Evolutionary conservation across 2,329 filamentous ascomycete species (phyloP).

Genomic region (Penicillium sp.): DNA sequence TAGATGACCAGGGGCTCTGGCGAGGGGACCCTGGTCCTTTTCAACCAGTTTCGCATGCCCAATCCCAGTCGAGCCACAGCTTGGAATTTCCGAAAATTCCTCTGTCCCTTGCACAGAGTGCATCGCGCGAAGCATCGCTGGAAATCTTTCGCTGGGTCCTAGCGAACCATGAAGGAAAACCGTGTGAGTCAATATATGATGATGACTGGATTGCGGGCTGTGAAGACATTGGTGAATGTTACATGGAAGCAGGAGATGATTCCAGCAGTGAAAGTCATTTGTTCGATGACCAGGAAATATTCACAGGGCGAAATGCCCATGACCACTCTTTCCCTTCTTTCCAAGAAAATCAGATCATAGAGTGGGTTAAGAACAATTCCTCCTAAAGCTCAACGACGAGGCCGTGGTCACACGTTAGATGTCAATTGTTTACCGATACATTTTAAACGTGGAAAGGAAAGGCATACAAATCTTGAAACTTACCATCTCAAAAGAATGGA

Average conservation of each 20-base stretch:
- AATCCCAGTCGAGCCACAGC: not conserved
- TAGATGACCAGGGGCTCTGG: not conserved
- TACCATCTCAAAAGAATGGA: not conserved
- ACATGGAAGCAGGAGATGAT: not conserved
- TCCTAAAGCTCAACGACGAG: not conserved
- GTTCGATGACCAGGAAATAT: not conserved
- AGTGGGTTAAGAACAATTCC: not conserved
- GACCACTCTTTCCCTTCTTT: not conserved
- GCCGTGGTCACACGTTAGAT: too few relatives aligned
- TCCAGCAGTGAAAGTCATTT: not conserved
- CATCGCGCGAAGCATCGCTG: not conserved
- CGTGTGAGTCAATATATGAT: not conserved
- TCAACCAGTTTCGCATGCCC: not conserved
- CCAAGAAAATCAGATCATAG: not conserved
- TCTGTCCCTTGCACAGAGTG: not conserved
- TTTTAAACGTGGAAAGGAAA: too few relatives aligned
- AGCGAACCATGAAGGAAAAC: not conserved
- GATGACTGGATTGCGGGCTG: not conserved
- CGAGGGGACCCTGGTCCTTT: not conserved
- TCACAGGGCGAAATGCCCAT: not conserved
- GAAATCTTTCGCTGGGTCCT: not conserved
- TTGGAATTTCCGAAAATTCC: not conserved
- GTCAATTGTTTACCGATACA: too few relatives aligned
- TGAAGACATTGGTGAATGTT: conserved; percentile 1
- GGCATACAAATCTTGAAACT: too few relatives aligned